Evolutionary conservation across 2,329 filamentous ascomycete genomes (phyloP).

Genomic region (Fusarium nanum): DNA sequence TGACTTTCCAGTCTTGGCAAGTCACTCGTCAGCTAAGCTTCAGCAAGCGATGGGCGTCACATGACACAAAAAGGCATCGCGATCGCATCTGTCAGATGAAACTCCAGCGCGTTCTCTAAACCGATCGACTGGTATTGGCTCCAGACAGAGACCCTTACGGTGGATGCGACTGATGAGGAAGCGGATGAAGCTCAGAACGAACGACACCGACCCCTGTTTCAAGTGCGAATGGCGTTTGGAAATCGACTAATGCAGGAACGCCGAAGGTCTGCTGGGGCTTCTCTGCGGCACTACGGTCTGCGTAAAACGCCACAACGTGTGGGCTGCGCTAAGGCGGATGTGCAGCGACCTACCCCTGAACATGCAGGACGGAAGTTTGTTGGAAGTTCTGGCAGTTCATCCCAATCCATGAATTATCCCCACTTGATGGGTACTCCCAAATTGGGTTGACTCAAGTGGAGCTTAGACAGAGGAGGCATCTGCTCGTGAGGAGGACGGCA

Average conservation of each 20-base stretch:
- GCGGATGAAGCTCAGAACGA: slow-evolving; percentile 31
- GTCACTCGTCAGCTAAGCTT: slow-evolving; percentile 9
- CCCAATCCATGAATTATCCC: slow-evolving; percentile 36
- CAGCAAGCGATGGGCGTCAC: slow-evolving; percentile 24
- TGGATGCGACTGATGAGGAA: slow-evolving; percentile 25
- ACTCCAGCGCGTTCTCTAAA: slow-evolving; percentile 8
- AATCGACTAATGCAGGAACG: slow-evolving; percentile 50
- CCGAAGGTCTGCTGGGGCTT: slow-evolving; percentile 42
- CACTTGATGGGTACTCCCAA: slow-evolving; percentile 38
- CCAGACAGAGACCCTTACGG: slow-evolving; percentile 7
- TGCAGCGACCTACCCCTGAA: slow-evolving; percentile 38
- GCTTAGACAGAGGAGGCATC: slow-evolving; percentile 28
- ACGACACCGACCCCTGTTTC: slow-evolving; percentile 46
- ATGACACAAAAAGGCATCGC: slow-evolving; percentile 26
- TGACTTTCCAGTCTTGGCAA: slow-evolving; percentile 25
- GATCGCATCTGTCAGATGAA: slow-evolving; percentile 26
- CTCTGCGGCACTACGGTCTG: slow-evolving; percentile 38
- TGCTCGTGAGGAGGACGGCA: slow-evolving; percentile 16
- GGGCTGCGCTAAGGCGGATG: slow-evolving; percentile 33
- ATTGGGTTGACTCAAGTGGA: slow-evolving; percentile 30
- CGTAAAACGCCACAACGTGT: slow-evolving; percentile 45
- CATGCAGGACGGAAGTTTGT: slow-evolving; percentile 45
- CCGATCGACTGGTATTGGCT: slow-evolving; percentile 17
- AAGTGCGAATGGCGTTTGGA: slow-evolving; percentile 40
- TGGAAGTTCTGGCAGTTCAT: slow-evolving; percentile 42